Base-by-base conservation (phyloP, 805 yeast genomes). In the Suhomyces tanzawaensis region DNA sequence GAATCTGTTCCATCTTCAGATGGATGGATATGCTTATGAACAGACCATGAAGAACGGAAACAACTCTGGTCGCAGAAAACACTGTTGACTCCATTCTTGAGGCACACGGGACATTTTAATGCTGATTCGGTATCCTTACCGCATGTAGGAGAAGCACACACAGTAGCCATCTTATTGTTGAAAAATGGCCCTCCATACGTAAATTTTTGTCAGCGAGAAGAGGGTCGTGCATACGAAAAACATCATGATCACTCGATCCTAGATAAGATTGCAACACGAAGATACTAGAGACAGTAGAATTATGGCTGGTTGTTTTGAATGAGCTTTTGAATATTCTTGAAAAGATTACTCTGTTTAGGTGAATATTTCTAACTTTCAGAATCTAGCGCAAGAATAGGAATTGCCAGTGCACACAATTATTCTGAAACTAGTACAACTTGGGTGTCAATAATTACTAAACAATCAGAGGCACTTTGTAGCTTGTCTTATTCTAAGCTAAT, bases 31-130 rank as follows among this genome's bases (percentile, higher is more conserved):
- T 79, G 74, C 66, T 89, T 90, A 59, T 91, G 99, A 12, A 71
- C 59, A 12, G 74, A 63, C 79, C 88, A 85, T 30, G 77, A 68
- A 32, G 82, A 66, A 56, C 84, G 79, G 68, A 87, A 91, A 62
- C 99, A 91, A 1, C 65, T 64, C 48, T 90, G 95, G 54, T 81
- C 75, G 66, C 99, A 93, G 63, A 91, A 93, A 14, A 73, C 73
- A 34, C 77, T 68, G 28, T 72, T 68, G 34, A 77, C 50, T 12
- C 80, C 86, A 43, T 72, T 73, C 56, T 93, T 90, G 45, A 93
- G 64, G 62, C 99, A 93, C 12, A 90, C 71, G 0, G 99, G 99
- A 61, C 99, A 93, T 58, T 89, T 89, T 48, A 93, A 69, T 29
- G 72, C 62, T 15, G 95, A 83, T 3, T 69, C 69, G 11, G 96